A percentile compares a stretch with the other conserved stretches of the same genome.
phyloP scores from a whole-genome alignment of 2,329 filamentous ascomycete genomes.

The Aschersonia sp. region DNA sequence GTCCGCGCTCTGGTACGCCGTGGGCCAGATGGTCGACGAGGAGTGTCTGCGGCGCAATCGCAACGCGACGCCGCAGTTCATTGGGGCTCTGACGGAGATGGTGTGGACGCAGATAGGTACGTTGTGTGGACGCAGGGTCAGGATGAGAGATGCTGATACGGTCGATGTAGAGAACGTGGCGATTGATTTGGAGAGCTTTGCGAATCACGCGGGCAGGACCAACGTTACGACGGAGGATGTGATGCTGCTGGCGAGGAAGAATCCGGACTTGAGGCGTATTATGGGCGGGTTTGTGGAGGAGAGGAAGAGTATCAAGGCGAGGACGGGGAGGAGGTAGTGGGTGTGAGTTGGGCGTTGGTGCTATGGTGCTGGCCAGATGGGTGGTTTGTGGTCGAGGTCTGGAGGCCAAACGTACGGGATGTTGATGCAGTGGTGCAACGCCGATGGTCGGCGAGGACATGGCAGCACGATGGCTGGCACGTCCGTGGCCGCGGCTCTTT shows the following conservation, averaged over 20 bases:
- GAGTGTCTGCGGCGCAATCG: slow-evolving; percentile 48
- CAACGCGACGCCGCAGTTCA: slow-evolving; percentile 87
- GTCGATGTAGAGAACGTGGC: slow-evolving; percentile 48
- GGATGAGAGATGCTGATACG: too few relatives aligned
- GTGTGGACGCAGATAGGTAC: slow-evolving; percentile 76
- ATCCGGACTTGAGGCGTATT: slow-evolving; percentile 68
- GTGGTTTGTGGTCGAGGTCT: too few relatives aligned
- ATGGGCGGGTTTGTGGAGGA: slow-evolving; percentile 55
- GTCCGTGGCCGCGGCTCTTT: too few relatives aligned
- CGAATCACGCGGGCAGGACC: slow-evolving; percentile 64
- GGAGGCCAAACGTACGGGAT: too few relatives aligned
- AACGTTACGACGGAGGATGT: slow-evolving; percentile 80
- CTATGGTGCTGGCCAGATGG: too few relatives aligned
- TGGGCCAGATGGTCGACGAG: slow-evolving; percentile 81
- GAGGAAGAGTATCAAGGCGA: slow-evolving; percentile 23
- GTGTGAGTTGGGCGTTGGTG: background rate
- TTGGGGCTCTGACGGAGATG: slow-evolving; percentile 72
- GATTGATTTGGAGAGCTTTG: slow-evolving; percentile 40
- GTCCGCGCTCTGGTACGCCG: slow-evolving; percentile 68
- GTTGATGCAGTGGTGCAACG: too few relatives aligned
- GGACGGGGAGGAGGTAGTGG: slow-evolving; percentile 8
- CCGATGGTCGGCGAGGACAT: too few relatives aligned
- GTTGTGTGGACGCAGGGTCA: background rate
- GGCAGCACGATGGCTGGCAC: too few relatives aligned
- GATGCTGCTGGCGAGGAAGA: slow-evolving; percentile 71